A percentile compares a stretch with the other conserved stretches of the same genome.
phyloP scores from a whole-genome alignment of 208 protist species.

The Naegleria gruberi region DNA sequence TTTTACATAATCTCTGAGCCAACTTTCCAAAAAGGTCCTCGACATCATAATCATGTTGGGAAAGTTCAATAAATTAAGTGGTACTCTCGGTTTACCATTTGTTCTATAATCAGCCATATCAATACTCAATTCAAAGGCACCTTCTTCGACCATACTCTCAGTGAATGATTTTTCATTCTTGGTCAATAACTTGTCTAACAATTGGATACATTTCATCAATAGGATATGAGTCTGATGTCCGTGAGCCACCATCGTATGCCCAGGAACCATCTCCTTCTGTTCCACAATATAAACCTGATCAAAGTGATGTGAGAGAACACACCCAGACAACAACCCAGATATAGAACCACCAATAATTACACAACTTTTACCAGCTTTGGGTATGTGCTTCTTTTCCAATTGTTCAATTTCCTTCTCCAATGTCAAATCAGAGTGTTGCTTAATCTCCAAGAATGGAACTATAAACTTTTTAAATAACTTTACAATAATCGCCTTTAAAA shows the following conservation, averaged over 20 bases:
- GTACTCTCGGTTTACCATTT: neutral
- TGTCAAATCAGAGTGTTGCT: neutral
- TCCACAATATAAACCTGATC: neutral
- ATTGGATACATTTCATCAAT: neutral
- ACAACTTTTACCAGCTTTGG: neutral
- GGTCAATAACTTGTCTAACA: neutral
- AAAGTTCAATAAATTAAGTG: neutral
- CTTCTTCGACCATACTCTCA: neutral
- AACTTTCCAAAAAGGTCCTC: neutral
- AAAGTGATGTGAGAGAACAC: neutral
- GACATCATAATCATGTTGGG: neutral
- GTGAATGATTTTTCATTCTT: neutral
- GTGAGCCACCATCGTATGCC: neutral
- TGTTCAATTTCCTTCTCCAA: neutral
- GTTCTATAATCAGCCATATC: neutral
- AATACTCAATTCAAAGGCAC: neutral
- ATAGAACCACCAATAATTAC: neutral
- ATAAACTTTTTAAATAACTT: neutral
- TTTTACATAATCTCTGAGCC: neutral
- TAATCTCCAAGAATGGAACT: neutral
- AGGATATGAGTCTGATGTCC: neutral
- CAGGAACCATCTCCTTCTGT: neutral
- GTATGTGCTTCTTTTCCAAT: neutral
- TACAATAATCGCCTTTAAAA: neutral
- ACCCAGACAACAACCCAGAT: neutral